Conservation (phyloP, 371 early-diverging fungal genomes). For the Cokeromyces recurvatus region DNA sequence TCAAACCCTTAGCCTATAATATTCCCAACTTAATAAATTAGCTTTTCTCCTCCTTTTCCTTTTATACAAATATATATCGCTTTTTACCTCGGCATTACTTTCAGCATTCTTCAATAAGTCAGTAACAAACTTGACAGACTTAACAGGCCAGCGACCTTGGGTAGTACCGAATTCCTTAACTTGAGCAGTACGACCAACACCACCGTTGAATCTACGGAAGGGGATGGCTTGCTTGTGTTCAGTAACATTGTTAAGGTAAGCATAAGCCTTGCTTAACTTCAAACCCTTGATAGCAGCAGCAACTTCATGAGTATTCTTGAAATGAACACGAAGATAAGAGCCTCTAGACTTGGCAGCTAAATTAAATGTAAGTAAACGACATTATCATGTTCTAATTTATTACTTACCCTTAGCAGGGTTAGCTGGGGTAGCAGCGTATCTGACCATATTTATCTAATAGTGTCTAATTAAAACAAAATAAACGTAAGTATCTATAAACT, state of each 20-base stretch:
- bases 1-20: slow-evolving; percentile 81
- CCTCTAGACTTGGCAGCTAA: slow-evolving; percentile 35
- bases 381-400: background rate
- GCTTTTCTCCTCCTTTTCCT: background rate
- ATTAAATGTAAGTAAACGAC: background rate
- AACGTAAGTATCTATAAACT: background rate
- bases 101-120: slow-evolving; percentile 97
- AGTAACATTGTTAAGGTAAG: slow-evolving; percentile 95
- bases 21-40: too few species aligned
- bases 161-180: slow-evolving; percentile 93
- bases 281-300: slow-evolving; percentile 93
- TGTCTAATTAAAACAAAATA: slow-evolving; percentile 4
- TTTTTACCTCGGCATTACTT: slow-evolving; percentile 88
- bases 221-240: slow-evolving; percentile 98
- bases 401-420: slow-evolving; percentile 49
- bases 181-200: slow-evolving; percentile 98
- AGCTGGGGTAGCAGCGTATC: slow-evolving; percentile 56
- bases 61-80: too few species aligned
- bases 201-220: slow-evolving; percentile 97
- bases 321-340: slow-evolving; percentile 43
- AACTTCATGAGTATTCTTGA: slow-evolving; percentile 98
- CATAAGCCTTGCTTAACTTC: slow-evolving; percentile 91
- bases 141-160: slow-evolving; percentile 99
- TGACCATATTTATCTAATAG: slow-evolving; percentile 39
- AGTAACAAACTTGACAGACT: slow-evolving; percentile 91